phyloP scores from a whole-genome alignment of 371 early-diverging fungal species.

The Gilbertella persicaria region DNA sequence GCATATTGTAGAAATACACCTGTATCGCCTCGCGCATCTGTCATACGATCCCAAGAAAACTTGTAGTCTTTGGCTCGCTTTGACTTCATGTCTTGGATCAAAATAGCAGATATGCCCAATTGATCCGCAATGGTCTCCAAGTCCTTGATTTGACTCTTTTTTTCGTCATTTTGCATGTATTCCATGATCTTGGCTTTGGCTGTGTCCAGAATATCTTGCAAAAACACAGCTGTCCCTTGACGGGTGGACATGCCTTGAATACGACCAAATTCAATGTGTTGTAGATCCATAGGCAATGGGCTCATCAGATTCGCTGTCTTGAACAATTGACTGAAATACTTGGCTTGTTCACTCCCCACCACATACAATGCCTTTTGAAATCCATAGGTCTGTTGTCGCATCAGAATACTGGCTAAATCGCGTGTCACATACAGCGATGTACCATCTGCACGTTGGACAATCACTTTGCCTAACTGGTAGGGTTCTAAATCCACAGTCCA shows the following conservation, averaged over 20 bases:
- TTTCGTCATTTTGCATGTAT: conserved; percentile 73
- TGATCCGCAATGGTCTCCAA: conserved; percentile 64
- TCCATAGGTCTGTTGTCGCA: conserved; percentile 77
- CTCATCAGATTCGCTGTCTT: conserved; percentile 69
- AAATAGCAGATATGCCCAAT: conserved; percentile 82
- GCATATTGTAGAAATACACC: conserved; percentile 98
- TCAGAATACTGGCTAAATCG: conserved; percentile 91
- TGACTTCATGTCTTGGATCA: conserved; percentile 94
- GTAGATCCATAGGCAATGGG: conserved; percentile 20
- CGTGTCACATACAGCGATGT: conserved; percentile 95
- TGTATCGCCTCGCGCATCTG: conserved; percentile 93
- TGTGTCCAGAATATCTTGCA: conserved; percentile 93
- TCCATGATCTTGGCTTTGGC: conserved; percentile 85
- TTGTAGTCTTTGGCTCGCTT: conserved; percentile 93
- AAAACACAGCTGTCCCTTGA: conserved; percentile 93
- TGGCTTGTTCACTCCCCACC: conserved; percentile 89
- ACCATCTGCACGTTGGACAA: conserved; percentile 89
- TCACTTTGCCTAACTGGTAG: conserved; percentile 73
- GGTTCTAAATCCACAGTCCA: conserved; percentile 73
- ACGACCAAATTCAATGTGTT: conserved; percentile 92
- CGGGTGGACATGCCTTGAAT: conserved; percentile 97
- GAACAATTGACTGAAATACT: conserved; percentile 94
- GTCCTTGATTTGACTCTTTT: conserved; percentile 68
- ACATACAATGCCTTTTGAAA: conserved; percentile 88
- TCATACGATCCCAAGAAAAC: conserved; percentile 94